Conservation (phyloP, 225 moss, liverwort and hornwort genomes). For the Marchantia polymorpha region DNA sequence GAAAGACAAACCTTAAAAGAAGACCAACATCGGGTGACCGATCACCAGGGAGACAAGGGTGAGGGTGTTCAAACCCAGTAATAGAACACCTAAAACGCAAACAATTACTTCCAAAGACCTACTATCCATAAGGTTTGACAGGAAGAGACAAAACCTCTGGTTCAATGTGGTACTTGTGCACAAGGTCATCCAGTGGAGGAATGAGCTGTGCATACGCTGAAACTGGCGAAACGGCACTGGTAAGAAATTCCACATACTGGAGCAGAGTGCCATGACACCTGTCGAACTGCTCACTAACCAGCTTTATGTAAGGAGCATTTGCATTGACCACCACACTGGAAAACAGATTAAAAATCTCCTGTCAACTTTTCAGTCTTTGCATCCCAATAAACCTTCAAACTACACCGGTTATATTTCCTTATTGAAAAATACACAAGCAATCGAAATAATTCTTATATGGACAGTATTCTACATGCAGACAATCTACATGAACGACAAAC, state of each 20-base stretch:
- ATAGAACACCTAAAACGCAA: background rate
- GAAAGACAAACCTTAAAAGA: background rate
- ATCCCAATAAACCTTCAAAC: background rate
- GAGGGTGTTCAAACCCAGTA: background rate
- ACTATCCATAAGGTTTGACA: background rate
- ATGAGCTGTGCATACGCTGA: conserved; percentile 88
- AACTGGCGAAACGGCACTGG: conserved; percentile 78
- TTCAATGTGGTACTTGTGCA: conserved; percentile 94
- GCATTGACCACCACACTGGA: conserved; percentile 94
- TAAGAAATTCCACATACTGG: conserved; percentile 97
- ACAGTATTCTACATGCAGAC: background rate
- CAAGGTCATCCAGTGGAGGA: conserved; percentile 89
- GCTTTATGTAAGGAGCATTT: conserved; percentile 91
- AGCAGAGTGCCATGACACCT: conserved; percentile 96
- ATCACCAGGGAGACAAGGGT: too few relatives aligned
- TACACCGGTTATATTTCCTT: background rate
- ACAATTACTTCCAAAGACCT: background rate
- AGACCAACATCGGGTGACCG: too few relatives aligned
- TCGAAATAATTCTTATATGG: background rate
- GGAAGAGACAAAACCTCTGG: conserved; percentile 61
- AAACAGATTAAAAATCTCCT: conserved; percentile 2
- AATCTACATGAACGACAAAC: background rate
- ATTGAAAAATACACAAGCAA: background rate
- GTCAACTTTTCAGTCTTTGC: background rate
- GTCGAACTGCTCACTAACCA: conserved; percentile 99